These are phyloP conservation scores for Talaromyces thailandensis DNA, from an alignment of 495 filamentous ascomycete genomes.

Conservation along the genomic window DNA sequence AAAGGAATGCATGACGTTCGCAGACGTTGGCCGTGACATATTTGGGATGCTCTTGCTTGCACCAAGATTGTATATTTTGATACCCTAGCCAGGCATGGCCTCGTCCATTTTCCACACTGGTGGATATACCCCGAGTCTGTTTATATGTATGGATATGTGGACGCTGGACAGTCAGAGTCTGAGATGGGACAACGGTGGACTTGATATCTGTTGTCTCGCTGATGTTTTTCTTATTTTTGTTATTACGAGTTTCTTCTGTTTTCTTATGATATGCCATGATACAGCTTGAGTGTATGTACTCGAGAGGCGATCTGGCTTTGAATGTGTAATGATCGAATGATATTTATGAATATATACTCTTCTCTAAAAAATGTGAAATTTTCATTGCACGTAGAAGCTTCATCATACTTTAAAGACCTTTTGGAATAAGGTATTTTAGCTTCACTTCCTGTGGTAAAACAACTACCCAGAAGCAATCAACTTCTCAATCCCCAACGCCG, in stretches of 20 bases:
- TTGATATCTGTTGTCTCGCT: not conserved
- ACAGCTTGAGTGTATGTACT: not conserved
- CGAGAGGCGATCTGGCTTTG: not conserved
- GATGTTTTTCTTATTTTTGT: constrained; percentile 1
- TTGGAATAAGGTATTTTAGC: not conserved
- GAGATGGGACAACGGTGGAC: not conserved
- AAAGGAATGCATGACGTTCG: not conserved
- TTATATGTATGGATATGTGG: constrained; percentile 2
- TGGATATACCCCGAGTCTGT: constrained; percentile 1
- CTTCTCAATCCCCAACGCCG: constrained; percentile 64
- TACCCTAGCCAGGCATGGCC: not conserved
- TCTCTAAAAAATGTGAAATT: not conserved
- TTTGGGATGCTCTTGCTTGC: constrained; percentile 8
- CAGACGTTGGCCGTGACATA: not conserved
- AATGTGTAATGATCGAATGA: constrained; percentile 7
- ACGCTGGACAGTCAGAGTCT: not conserved
- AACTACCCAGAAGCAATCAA: constrained; percentile 31
- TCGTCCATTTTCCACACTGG: not conserved
- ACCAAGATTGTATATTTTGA: not conserved
- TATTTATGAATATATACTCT: constrained; percentile 4
- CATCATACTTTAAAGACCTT: not conserved
- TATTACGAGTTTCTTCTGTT: constrained; percentile 9
- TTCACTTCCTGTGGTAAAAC: not conserved
- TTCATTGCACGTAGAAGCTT: not conserved
- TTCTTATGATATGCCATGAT: not conserved